phyloP scores from a whole-genome alignment of 495 filamentous ascomycete species.

The Pseudevernia furfuracea region DNA sequence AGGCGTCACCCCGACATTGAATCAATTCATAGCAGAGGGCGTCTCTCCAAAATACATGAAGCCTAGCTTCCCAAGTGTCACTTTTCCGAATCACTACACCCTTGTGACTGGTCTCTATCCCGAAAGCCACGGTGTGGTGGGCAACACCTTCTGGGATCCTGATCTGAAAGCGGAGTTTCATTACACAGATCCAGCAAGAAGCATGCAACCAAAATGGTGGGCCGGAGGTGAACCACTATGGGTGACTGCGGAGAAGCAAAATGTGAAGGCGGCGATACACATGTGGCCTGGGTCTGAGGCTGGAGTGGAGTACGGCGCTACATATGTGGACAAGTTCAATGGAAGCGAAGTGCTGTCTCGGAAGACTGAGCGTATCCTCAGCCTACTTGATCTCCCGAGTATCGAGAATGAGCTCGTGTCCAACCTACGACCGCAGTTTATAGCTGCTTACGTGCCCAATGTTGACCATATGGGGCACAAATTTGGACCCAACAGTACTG shows the following conservation, averaged over 20 bases:
- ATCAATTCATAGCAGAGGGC: slow-evolving; percentile 68
- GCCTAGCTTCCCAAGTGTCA: slow-evolving; percentile 91
- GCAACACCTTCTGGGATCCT: slow-evolving; percentile 91
- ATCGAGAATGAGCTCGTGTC: slow-evolving; percentile 38
- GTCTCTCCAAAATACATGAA: slow-evolving; percentile 86
- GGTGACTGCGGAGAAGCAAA: slow-evolving; percentile 78
- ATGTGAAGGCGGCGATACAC: slow-evolving; percentile 72
- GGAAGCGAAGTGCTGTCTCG: slow-evolving; percentile 59
- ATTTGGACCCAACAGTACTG: slow-evolving; percentile 89
- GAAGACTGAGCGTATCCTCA: slow-evolving; percentile 72
- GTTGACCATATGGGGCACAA: slow-evolving; percentile 80
- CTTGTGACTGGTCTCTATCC: slow-evolving; percentile 88
- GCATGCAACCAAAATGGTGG: slow-evolving; percentile 88
- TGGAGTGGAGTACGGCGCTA: slow-evolving; percentile 58
- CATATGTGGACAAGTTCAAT: slow-evolving; percentile 77
- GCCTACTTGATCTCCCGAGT: slow-evolving; percentile 74
- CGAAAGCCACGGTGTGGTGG: slow-evolving; percentile 86
- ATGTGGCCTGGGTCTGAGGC: slow-evolving; percentile 99
- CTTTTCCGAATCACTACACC: slow-evolving; percentile 97
- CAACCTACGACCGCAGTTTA: slow-evolving; percentile 66
- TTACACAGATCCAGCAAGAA: slow-evolving; percentile 66
- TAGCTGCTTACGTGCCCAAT: slow-evolving; percentile 89
- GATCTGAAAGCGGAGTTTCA: slow-evolving; percentile 68
- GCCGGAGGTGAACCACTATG: slow-evolving; percentile 78
- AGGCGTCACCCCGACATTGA: slow-evolving; percentile 74